Base-by-base conservation (phyloP, 2,329 filamentous ascomycete genomes). In the Colletotrichum kahawae region DNA sequence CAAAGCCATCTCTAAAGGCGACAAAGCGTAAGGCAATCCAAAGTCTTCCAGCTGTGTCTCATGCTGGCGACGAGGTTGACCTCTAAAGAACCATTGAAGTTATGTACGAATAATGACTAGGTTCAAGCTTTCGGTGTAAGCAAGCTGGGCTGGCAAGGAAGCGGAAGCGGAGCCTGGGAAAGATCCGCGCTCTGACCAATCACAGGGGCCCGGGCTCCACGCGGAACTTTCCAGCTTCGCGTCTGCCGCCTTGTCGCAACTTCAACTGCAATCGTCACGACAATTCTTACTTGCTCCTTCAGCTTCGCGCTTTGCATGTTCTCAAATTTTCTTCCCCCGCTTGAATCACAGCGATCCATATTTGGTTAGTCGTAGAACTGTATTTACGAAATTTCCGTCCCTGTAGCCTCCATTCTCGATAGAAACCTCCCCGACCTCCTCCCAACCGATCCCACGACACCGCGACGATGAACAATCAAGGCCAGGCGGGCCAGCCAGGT, bases 401-500 rank as follows among this genome's bases (percentile, higher is more conserved):
- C 12, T 60, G 57, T 60, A 60, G 57, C 10, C 57, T 60, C 4
- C 27, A 7, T 9, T 18, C 24, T 10, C 54, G 21, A 31, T 29
- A 57, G 54, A 38, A 63, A 27, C 2, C 33, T 2, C 21, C 31
- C 31, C 18, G 24, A 62, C 60, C 13, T 51, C 63, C 21, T 16
- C 16, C 54, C 10, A 62, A 64, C 21, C 33, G 60, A 36, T 38
- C 48, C 36, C 24, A 38, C 48, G 36, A 71, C 12, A 34, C 48
- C 48, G 21, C 27, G 34, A 60, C 70, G 34, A 77, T 77, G 76
- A 77, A 77, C 73, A 74, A 70, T 48, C 70, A 75, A 67, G 75
- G 75, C 70, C 66, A 77, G 60, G 65, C 76, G 56, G 67, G 65
- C 62, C 79, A 80, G 74, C 67, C 68, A n/a, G 59, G 59, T 24